These are phyloP conservation scores for Pythium dissimile DNA, from an alignment of 352 stramenopile species.

Conservation along the genomic window DNA sequence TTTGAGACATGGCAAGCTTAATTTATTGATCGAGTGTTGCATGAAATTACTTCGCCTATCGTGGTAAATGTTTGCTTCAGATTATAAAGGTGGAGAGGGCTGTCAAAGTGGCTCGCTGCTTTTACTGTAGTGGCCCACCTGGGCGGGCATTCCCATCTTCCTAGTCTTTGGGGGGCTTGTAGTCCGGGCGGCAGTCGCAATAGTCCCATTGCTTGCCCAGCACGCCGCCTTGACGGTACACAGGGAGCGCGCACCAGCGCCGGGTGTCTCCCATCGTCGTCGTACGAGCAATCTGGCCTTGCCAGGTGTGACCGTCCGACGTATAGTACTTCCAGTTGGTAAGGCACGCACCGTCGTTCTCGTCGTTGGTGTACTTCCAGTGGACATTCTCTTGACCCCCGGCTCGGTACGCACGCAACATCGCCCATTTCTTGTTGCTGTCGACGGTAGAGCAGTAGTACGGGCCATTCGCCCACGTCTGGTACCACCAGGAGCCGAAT, in stretches of 20 bases:
- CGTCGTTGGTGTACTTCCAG: constrained; percentile 19
- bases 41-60: too few relatives aligned
- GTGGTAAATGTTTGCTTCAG: too few relatives aligned
- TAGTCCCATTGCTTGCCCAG: neutral
- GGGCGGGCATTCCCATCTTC: too few relatives aligned
- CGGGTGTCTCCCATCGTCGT: neutral
- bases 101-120: too few relatives aligned
- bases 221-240: constrained; percentile 1
- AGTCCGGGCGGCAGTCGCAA: neutral
- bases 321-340: constrained; percentile 14
- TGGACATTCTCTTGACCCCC: constrained; percentile 2
- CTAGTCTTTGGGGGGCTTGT: too few relatives aligned
- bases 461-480: neutral
- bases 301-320: neutral
- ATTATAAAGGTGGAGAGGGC: too few relatives aligned
- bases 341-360: constrained; percentile 6
- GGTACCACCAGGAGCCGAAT: constrained; percentile 3
- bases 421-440: neutral
- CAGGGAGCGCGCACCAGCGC: constrained; percentile 10
- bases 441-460: neutral
- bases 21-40: too few relatives aligned
- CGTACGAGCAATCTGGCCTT: neutral
- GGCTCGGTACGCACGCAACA: constrained; percentile 15
- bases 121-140: too few relatives aligned
- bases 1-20: too few relatives aligned